Evolutionary conservation across 2,329 filamentous ascomycete genomes (phyloP).

Genomic region (Phaeophleospora eucalypticola): DNA sequence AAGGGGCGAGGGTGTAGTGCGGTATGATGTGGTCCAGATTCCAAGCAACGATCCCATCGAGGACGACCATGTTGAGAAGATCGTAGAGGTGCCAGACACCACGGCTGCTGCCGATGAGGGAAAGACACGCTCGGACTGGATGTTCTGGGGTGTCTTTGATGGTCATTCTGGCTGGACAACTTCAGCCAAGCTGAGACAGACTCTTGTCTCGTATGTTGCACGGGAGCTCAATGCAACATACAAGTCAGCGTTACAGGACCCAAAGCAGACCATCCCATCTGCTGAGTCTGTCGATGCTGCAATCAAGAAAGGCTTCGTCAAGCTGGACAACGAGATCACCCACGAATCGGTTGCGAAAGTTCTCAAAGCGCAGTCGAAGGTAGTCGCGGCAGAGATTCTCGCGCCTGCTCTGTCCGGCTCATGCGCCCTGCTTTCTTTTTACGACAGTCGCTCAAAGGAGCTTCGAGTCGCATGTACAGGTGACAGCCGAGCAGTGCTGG

Average conservation of each 20-base stretch:
- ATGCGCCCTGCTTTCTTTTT: conserved; percentile 92
- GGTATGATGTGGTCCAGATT: conserved; percentile 91
- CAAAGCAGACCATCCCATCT: conserved; percentile 59
- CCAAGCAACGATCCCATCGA: conserved; percentile 97
- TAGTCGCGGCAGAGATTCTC: conserved; percentile 84
- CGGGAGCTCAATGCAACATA: conserved; percentile 91
- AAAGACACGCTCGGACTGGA: conserved; percentile 76
- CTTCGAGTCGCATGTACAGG: conserved; percentile 93
- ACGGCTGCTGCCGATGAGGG: conserved; percentile 53
- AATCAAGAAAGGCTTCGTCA: conserved; percentile 87
- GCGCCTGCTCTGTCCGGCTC: conserved; percentile 95
- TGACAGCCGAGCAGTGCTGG: conserved; percentile 91
- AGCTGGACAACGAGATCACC: conserved; percentile 89
- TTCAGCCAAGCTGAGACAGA: conserved; percentile 89
- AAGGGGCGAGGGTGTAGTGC: conserved; percentile 81
- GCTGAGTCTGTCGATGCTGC: conserved; percentile 80
- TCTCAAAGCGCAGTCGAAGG: conserved; percentile 80
- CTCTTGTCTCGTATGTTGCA: conserved; percentile 86
- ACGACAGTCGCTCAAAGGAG: conserved; percentile 81
- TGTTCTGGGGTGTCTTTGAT: conserved; percentile 99
- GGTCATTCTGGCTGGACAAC: conserved; percentile 98
- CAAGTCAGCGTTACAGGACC: conserved; percentile 62
- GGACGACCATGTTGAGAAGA: conserved; percentile 97
- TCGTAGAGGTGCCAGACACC: conserved; percentile 76
- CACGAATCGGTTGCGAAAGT: conserved; percentile 90